A percentile compares a stretch with the other conserved stretches of the same genome.
Evolutionary conservation across 306 rosid genomes (phyloP).

Genomic region (Argentina anserina): DNA sequence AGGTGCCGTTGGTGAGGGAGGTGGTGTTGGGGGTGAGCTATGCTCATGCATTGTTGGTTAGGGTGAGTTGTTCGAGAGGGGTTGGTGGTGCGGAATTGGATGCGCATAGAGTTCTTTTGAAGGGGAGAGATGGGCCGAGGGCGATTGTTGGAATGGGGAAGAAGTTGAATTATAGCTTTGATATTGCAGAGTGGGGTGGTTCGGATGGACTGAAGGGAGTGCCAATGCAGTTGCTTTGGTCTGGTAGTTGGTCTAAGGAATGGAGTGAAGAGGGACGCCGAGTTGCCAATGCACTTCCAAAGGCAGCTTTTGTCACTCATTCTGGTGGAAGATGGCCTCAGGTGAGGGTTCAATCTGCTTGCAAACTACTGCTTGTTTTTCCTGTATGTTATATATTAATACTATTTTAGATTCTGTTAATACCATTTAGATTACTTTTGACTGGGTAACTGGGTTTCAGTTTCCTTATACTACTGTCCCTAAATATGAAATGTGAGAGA

Average conservation of each 20-base stretch:
- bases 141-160: constrained; percentile 67
- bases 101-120: constrained; percentile 71
- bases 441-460: constrained; percentile 1
- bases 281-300: constrained; percentile 59
- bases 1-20: constrained; percentile 64
- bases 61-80: constrained; percentile 57
- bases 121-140: constrained; percentile 55
- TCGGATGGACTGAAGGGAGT: constrained; percentile 59
- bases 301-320: constrained; percentile 59
- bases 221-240: constrained; percentile 85
- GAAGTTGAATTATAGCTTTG: constrained; percentile 80
- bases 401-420: too few relatives aligned
- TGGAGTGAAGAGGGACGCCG: constrained; percentile 80
- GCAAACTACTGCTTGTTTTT: constrained; percentile 15
- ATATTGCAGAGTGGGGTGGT: constrained; percentile 75
- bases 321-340: constrained; percentile 92
- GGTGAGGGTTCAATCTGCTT: constrained; percentile 42
- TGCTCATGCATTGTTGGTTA: constrained; percentile 46
- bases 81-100: constrained; percentile 43
- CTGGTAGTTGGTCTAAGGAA: constrained; percentile 68
- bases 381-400: background rate
- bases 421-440: background rate
- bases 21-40: constrained; percentile 51
- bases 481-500: background rate
- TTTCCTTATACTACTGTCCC: background rate